Evolutionary conservation across 78 protist species (phyloP), one percentile per base, ranked within the genome.

Genomic region (Mantamonas sphyraenae): DNA sequence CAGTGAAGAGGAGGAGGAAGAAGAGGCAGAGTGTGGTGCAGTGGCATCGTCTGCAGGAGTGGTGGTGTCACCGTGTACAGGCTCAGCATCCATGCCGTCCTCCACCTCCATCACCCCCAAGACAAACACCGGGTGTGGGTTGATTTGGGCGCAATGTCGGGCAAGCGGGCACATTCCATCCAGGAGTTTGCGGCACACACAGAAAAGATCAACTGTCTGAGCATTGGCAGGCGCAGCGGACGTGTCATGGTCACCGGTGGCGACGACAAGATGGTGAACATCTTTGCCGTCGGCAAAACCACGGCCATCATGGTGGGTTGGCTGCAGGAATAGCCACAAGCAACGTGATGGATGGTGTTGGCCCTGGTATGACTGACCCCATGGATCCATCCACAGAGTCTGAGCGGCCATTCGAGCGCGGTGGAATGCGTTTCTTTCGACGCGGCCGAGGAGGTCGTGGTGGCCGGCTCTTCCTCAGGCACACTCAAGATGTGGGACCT

Each of bases 401-500:
- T 37, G 12, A 45, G 53, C 17, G 79, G 76, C 0, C 85, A 80
- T 63, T 56, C 69, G 26, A 47, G 39, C 9, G 10, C 73, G 1
- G 70, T 62, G 17, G 68, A 43, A 19, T 43, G 67, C 40, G 59
- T 67, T 10, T 0, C 68, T 22, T 71, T 79, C 45, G 79, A 71
- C 43, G 10, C 17, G 0, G 20, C 19, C 8, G 67, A 67, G 42
- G 43, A 56, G n/a, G 16, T 58, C 12, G 68, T 76, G 12, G 58
- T 71, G n/a, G 87, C 74, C 0, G 87, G 87, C 22, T 28, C 74
- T 0, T 0, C 75, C 5, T 33, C 64, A 38, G 87, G 87, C 22
- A 65, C 78, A 3, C 64, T 82, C 22, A 64, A 63, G 55, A 47
- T 82, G 35, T 82, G 87, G 87, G 87, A 82, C 45, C 77, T 81